Evolutionary conservation across 139 green algal species (phyloP), one percentile per base, ranked within the genome.

Genomic region (Astrephomene gubernaculifera): DNA sequence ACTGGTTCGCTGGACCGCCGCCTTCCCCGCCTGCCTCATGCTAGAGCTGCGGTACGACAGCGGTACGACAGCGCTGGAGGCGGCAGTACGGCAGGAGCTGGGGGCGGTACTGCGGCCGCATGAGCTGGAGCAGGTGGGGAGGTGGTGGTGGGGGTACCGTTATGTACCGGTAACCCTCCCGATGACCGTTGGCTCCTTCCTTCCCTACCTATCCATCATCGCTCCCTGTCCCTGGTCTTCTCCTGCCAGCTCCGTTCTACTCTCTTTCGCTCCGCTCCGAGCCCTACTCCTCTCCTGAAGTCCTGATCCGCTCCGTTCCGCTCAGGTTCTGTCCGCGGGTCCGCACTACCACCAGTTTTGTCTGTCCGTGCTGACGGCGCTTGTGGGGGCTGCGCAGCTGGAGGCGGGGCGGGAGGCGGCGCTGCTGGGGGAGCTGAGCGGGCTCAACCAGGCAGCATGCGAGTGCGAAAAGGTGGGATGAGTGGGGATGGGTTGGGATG

Each of bases 11-110:
- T 89, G 82, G 82, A 52, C 45, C 12, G 57, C 44, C 21, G 87
- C 84, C 4, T 90, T 88, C 87, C 68, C 75, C 33, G 52, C 64
- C 24, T 79, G 60, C n/a, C 87, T 90, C 3, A 88, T 87, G 82
- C 60, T 70, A 67, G 45, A 83, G 31, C 81, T 88, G 72, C 81
- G 87, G 36, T 19, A 81, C 25, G 75, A 85, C 52, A 39, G 43
- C 41, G 60, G 60, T 27, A 52, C 27, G 27, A 10, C n/a, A 29
- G 76, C 29, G 22, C 21, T 63, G n/a, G 76, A 73, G 79, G 63
- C 19, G 1, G 45, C 63, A 21, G n/a, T 85, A 35, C 79, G 79
- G 44, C 24, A 6, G 44, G 63, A 76, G 79, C 79, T 85, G 29
- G 3, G 24, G 63, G 31, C 21, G n/a, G 44, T 85, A 29, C 43